Conservation (phyloP, 2,329 filamentous ascomycete genomes). For the Colletotrichum limetticola region DNA sequence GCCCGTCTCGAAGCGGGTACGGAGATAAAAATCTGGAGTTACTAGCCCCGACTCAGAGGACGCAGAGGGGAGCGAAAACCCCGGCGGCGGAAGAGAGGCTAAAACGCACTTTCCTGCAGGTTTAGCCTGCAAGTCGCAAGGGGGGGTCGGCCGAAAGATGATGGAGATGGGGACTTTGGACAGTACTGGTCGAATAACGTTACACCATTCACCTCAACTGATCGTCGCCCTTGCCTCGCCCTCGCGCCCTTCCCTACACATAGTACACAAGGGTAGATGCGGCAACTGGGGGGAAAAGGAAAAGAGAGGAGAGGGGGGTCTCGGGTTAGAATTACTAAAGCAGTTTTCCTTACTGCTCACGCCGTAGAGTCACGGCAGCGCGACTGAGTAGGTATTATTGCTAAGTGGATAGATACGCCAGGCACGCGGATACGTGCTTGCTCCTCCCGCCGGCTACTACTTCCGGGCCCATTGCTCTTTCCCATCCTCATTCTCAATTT, state of each 20-base stretch:
- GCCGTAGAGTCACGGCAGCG: background rate
- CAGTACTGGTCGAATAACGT: slow-evolving; percentile 11
- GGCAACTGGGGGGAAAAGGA: slow-evolving; percentile 1
- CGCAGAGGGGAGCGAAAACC: background rate
- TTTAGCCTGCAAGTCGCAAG: background rate
- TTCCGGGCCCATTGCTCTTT: background rate
- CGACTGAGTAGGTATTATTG: background rate
- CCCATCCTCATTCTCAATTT: background rate
- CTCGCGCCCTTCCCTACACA: background rate
- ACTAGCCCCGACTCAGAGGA: background rate
- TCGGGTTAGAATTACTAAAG: background rate
- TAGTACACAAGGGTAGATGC: slow-evolving; percentile 22
- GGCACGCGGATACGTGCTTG: background rate
- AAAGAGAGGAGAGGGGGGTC: background rate
- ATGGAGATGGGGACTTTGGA: background rate
- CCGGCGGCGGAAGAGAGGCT: background rate
- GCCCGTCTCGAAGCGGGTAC: background rate
- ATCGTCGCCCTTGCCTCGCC: slow-evolving; percentile 11
- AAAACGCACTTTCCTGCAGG: background rate
- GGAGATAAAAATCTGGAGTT: slow-evolving; percentile 7
- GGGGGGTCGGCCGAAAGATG: background rate
- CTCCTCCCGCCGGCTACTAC: background rate
- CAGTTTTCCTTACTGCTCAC: background rate
- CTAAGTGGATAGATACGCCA: background rate
- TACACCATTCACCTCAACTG: slow-evolving; percentile 3